These are phyloP conservation scores for Piper betle DNA, from an alignment of 164 flowering plant species.

Conservation along the genomic window DNA sequence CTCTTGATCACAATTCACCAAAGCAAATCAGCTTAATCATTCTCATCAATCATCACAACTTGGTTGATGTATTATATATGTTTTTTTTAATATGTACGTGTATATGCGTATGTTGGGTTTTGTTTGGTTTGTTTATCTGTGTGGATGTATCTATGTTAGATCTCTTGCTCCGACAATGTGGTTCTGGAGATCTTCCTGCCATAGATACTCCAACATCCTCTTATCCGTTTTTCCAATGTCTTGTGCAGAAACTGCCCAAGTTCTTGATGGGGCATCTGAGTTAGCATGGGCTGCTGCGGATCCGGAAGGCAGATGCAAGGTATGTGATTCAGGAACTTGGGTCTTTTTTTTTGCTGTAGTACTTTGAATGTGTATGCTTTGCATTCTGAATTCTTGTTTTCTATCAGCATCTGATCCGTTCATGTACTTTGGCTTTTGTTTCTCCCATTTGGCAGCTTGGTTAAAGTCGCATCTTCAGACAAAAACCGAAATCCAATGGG, in stretches of 20 bases:
- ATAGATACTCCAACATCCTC: slow-evolving; percentile 3
- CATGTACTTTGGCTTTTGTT: not conserved
- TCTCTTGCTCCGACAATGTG: no score
- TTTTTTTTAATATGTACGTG: no score
- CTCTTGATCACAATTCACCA: not conserved
- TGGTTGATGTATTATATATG: no score
- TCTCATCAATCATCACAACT: no score
- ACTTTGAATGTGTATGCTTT: not conserved
- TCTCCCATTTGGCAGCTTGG: slow-evolving; percentile 1
- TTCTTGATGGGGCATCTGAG: not conserved
- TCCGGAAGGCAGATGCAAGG: slow-evolving; percentile 20
- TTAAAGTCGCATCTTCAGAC: slow-evolving; percentile 5
- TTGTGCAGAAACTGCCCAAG: slow-evolving; percentile 5
- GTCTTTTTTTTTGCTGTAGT: not conserved
- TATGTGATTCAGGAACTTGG: slow-evolving; percentile 1
- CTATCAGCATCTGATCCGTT: not conserved
- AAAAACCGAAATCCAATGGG: not conserved
- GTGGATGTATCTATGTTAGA: no score
- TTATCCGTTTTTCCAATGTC: slow-evolving; percentile 5
- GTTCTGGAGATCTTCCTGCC: not conserved
- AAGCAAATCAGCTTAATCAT: not conserved
- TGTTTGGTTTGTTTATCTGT: no score
- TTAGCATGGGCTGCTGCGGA: slow-evolving; percentile 10
- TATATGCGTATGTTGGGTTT: no score
- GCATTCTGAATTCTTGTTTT: not conserved